phyloP scores from a whole-genome alignment of 73 alveolate species.

The Paramecium sonneborni region DNA sequence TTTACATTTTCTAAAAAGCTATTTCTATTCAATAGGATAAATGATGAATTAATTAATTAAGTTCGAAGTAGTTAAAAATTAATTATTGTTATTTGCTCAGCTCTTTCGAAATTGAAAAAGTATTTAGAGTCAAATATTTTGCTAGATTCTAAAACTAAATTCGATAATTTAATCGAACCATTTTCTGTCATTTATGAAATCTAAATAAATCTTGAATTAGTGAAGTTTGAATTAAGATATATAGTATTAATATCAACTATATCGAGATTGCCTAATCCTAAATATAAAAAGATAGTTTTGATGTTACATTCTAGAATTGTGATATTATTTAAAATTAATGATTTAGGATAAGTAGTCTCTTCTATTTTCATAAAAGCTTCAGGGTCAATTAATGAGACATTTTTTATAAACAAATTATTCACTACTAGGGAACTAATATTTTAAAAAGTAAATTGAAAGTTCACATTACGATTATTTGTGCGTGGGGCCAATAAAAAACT shows the following conservation, averaged over 20 bases:
- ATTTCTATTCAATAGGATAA: neutral
- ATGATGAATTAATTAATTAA: neutral
- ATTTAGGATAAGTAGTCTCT: neutral
- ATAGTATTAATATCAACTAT: neutral
- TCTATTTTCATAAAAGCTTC: neutral
- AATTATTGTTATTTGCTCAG: no score
- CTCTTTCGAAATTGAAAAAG: neutral
- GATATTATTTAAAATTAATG: no score
- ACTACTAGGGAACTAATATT: neutral
- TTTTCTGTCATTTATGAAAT: no score
- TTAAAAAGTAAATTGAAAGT: no score
- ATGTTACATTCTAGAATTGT: neutral
- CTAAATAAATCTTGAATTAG: no score
- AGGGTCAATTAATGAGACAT: neutral
- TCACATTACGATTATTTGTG: no score
- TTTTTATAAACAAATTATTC: neutral
- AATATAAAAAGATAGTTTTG: no score
- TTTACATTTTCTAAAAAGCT: neutral
- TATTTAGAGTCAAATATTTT: neutral
- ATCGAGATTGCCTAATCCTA: neutral
- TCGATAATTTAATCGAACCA: neutral
- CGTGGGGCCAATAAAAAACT: neutral
- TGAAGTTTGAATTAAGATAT: no score
- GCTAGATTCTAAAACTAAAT: neutral
- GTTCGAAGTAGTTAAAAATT: neutral